Percentiles rank a stretch among this genome's conserved stretches.
These are phyloP conservation scores for Hypomontagnella submonticulosa DNA, from an alignment of 495 filamentous ascomycete genomes.

Conservation along the genomic window DNA sequence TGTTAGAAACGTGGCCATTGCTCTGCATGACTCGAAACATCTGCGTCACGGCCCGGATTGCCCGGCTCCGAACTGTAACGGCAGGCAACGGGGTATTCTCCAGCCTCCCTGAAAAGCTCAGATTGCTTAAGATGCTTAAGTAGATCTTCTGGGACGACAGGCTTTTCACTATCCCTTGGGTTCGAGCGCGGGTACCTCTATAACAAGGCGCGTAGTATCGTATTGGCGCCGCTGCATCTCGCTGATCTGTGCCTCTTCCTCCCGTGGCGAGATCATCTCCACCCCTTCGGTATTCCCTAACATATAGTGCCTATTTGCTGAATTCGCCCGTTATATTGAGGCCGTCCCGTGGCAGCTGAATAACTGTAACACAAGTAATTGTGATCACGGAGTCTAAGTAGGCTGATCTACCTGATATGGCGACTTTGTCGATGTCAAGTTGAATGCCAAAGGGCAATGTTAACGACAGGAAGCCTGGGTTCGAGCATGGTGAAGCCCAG, in stretches of 20 bases:
- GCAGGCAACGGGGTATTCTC: constrained; percentile 51
- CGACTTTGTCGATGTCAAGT: neutral
- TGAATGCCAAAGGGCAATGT: neutral
- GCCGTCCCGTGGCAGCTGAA: constrained; percentile 11
- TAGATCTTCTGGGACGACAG: constrained; percentile 53
- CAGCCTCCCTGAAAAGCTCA: constrained; percentile 53
- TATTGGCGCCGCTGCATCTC: constrained; percentile 59
- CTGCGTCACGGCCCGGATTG: constrained; percentile 53
- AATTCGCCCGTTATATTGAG: constrained; percentile 11
- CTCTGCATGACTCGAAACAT: constrained; percentile 7
- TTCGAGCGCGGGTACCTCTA: constrained; percentile 55
- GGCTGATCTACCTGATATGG: too few species aligned
- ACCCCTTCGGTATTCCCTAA: constrained; percentile 57
- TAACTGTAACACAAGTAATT: too few species aligned
- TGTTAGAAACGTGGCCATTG: neutral
- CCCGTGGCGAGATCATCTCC: constrained; percentile 54
- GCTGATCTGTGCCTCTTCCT: constrained; percentile 60
- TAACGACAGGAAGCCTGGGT: neutral
- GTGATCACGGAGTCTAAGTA: too few species aligned
- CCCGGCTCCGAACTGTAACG: constrained; percentile 58
- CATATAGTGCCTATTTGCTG: constrained; percentile 49
- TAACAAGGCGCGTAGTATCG: constrained; percentile 58
- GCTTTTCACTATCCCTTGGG: constrained; percentile 60
- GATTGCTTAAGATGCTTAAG: constrained; percentile 57
- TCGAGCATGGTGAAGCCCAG: constrained; percentile 2